A percentile compares a stretch with the other conserved stretches of the same genome.
Conservation (phyloP, 345 rosid species). For the Arabis hirsuta region DNA sequence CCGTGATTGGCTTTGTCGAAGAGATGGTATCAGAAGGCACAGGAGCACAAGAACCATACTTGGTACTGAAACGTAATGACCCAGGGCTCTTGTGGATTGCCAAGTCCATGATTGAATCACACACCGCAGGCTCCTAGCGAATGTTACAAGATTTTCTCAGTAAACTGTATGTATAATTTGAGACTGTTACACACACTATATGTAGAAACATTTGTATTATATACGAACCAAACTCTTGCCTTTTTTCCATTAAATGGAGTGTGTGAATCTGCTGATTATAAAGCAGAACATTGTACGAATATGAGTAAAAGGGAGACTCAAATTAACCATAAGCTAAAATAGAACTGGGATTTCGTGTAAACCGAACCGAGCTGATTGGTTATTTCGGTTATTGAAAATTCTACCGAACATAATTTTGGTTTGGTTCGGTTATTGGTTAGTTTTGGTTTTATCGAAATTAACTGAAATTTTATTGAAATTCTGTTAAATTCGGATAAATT, state of each 20-base stretch:
- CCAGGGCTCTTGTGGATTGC: constrained; percentile 95
- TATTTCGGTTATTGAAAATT: too few species aligned
- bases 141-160: not conserved
- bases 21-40: constrained; percentile 55
- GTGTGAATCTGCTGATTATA: constrained; percentile 9
- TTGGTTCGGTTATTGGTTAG: too few species aligned
- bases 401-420: too few species aligned
- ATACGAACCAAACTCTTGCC: too few species aligned
- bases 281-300: not conserved
- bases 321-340: too few species aligned
- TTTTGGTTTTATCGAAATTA: too few species aligned
- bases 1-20: constrained; percentile 73
- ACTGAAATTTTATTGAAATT: too few species aligned
- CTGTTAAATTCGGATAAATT: too few species aligned
- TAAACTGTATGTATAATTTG: constrained; percentile 18
- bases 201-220: constrained; percentile 1
- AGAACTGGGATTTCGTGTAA: too few species aligned
- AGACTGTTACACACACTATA: constrained; percentile 11
- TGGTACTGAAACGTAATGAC: constrained; percentile 85
- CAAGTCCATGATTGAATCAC: constrained; percentile 72
- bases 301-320: too few species aligned
- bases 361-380: too few species aligned
- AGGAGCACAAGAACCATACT: constrained; percentile 63
- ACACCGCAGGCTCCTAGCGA: constrained; percentile 48
- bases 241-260: not conserved